A percentile compares a stretch with the other conserved stretches of the same genome.
These are phyloP conservation scores for Drechslera avenae DNA, from an alignment of 2,329 filamentous ascomycete species.

Conservation along the genomic window DNA sequence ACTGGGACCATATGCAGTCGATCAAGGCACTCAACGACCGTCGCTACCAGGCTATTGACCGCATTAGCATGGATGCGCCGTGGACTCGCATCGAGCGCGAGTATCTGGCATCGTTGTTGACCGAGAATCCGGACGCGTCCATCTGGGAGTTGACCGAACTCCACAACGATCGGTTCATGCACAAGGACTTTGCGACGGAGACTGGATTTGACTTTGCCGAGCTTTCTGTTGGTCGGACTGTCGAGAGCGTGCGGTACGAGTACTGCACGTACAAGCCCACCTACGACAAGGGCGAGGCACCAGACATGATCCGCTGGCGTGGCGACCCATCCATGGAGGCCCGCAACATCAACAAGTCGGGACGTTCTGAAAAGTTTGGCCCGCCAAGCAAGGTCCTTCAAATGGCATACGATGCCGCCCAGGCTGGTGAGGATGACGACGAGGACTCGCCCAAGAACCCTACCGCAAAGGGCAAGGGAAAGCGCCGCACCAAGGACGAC, in stretches of 20 bases:
- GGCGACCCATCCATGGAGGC: slow-evolving; percentile 11
- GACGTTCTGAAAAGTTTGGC: slow-evolving; percentile 12
- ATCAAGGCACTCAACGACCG: slow-evolving; percentile 38
- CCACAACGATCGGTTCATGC: slow-evolving; percentile 30
- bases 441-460: background rate
- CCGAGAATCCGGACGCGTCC: slow-evolving; percentile 23
- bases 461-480: background rate
- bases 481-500: background rate
- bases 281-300: slow-evolving; percentile 28
- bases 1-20: slow-evolving; percentile 29
- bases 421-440: background rate
- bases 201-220: slow-evolving; percentile 13
- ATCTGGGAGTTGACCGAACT: slow-evolving; percentile 34
- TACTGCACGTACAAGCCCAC: slow-evolving; percentile 28
- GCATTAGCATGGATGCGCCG: slow-evolving; percentile 21
- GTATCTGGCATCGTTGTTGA: slow-evolving; percentile 22
- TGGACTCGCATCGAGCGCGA: slow-evolving; percentile 28
- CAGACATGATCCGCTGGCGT: slow-evolving; percentile 9
- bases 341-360: background rate
- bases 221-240: slow-evolving; percentile 28
- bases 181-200: slow-evolving; percentile 11
- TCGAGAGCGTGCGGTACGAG: slow-evolving; percentile 35
- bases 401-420: slow-evolving; percentile 2
- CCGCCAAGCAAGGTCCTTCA: slow-evolving; percentile 6
- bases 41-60: slow-evolving; percentile 30